These are phyloP conservation scores for Senna siamea DNA, from an alignment of 306 rosid genomes.

Conservation along the genomic window DNA sequence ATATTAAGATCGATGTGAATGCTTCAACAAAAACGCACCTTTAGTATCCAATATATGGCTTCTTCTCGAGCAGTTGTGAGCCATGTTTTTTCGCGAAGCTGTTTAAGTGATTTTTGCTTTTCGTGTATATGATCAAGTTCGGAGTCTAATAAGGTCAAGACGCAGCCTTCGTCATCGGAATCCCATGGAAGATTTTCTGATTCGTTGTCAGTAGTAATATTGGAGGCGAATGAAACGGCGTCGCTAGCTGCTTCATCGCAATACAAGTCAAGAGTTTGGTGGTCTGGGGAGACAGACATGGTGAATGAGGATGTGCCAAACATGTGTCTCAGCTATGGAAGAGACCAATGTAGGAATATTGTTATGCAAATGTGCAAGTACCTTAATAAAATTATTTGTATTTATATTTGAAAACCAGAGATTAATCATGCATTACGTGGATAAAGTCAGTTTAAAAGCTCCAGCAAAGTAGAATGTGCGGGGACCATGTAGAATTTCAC, in stretches of 20 bases:
- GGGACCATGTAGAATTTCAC: conserved; percentile 39
- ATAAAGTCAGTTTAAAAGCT: conserved; percentile 20
- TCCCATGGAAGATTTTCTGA: conserved; percentile 17
- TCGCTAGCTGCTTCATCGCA: conserved; percentile 42
- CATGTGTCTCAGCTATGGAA: too few species aligned
- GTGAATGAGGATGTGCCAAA: conserved; percentile 3
- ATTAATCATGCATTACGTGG: not conserved
- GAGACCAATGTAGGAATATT: too few species aligned
- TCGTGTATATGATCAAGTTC: conserved; percentile 44
- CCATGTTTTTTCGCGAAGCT: conserved; percentile 24
- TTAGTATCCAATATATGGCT: conserved; percentile 50
- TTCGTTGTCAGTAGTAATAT: not conserved
- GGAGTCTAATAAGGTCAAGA: conserved; percentile 40
- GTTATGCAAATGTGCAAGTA: not conserved
- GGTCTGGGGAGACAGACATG: conserved; percentile 40
- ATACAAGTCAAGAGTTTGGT: conserved; percentile 36
- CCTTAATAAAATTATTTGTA: not conserved
- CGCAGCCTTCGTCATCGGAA: conserved; percentile 36
- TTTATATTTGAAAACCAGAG: conserved; percentile 14
- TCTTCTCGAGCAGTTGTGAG: conserved; percentile 41
- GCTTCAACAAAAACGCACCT: too few species aligned
- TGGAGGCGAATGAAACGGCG: not conserved
- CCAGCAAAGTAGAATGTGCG: not conserved
- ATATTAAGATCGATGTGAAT: too few species aligned
- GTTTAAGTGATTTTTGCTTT: conserved; percentile 27